Evolutionary conservation across 176 grass and related monocot species (phyloP).

Genomic region (Phoenix roebelenii): DNA sequence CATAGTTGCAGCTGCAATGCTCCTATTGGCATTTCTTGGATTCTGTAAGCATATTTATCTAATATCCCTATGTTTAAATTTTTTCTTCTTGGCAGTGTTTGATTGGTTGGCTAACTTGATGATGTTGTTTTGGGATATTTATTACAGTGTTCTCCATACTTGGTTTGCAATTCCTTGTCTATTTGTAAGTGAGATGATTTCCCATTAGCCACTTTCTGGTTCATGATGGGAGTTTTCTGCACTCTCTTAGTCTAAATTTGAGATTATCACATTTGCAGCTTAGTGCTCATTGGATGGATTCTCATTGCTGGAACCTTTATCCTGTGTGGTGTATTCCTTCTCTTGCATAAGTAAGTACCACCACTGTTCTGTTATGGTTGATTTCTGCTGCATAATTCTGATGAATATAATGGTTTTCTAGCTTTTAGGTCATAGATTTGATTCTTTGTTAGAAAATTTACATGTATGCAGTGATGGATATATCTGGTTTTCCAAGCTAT

Average conservation of each 20-base stretch:
- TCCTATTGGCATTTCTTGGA: slow-evolving; percentile 43
- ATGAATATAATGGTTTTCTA: not conserved
- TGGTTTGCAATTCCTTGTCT: slow-evolving; percentile 35
- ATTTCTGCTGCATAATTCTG: not conserved
- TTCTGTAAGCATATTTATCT: slow-evolving; percentile 43
- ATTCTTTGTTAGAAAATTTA: too few species aligned
- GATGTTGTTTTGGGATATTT: not conserved
- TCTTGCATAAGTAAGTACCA: slow-evolving; percentile 53
- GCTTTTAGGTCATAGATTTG: too few species aligned
- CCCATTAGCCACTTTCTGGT: not conserved
- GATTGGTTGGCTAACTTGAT: not conserved
- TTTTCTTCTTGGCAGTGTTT: not conserved
- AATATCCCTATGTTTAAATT: too few species aligned
- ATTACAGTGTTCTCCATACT: slow-evolving; percentile 54
- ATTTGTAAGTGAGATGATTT: slow-evolving; percentile 36
- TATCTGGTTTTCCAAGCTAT: too few species aligned
- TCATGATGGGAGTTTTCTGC: too few species aligned
- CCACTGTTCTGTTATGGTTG: not conserved
- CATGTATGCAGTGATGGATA: too few species aligned
- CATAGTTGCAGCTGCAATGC: slow-evolving; percentile 39
- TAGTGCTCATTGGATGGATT: slow-evolving; percentile 58
- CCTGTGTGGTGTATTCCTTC: slow-evolving; percentile 48
- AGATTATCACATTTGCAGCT: slow-evolving; percentile 19
- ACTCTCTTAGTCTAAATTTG: too few species aligned
- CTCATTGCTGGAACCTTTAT: slow-evolving; percentile 42